Evolutionary conservation across 1,139 yeast species (phyloP).

Genomic region (Taiozyma sp.): DNA sequence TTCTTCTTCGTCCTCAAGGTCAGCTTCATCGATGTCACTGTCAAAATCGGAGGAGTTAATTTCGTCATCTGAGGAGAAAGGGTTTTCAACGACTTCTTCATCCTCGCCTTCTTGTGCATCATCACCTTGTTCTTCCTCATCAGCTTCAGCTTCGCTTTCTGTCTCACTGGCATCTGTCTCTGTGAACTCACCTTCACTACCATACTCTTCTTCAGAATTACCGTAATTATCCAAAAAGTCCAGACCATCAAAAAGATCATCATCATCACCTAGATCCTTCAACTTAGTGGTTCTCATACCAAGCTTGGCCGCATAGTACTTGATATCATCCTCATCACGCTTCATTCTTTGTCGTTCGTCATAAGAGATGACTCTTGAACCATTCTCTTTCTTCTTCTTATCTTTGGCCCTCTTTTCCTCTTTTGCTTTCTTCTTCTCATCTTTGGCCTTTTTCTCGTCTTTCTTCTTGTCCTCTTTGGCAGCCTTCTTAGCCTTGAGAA

Average conservation of each 20-base stretch:
- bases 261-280: slow-evolving; percentile 47
- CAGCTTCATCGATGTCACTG: slow-evolving; percentile 27
- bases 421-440: slow-evolving; percentile 2
- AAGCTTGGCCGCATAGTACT: slow-evolving; percentile 75
- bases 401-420: slow-evolving; percentile 5
- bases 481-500: slow-evolving; percentile 30
- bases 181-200: slow-evolving; percentile 4
- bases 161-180: slow-evolving; percentile 21
- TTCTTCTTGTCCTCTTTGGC: neutral
- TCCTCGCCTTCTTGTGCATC: slow-evolving; percentile 21
- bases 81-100: slow-evolving; percentile 26
- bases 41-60: slow-evolving; percentile 44
- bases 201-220: slow-evolving; percentile 13
- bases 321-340: slow-evolving; percentile 74
- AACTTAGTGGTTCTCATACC: slow-evolving; percentile 59
- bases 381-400: slow-evolving; percentile 10
- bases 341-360: slow-evolving; percentile 41
- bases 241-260: slow-evolving; percentile 67
- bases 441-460: slow-evolving; percentile 1
- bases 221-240: slow-evolving; percentile 51
- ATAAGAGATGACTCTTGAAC: slow-evolving; percentile 16
- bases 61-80: slow-evolving; percentile 42
- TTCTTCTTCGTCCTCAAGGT: slow-evolving; percentile 33
- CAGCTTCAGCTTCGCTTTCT: slow-evolving; percentile 16
- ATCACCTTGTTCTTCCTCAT: slow-evolving; percentile 17